Percentiles rank a stretch among this genome's conserved stretches.
phyloP scores from a whole-genome alignment of 768 basidiomycete species.

The Boletus rubroflammeus region DNA sequence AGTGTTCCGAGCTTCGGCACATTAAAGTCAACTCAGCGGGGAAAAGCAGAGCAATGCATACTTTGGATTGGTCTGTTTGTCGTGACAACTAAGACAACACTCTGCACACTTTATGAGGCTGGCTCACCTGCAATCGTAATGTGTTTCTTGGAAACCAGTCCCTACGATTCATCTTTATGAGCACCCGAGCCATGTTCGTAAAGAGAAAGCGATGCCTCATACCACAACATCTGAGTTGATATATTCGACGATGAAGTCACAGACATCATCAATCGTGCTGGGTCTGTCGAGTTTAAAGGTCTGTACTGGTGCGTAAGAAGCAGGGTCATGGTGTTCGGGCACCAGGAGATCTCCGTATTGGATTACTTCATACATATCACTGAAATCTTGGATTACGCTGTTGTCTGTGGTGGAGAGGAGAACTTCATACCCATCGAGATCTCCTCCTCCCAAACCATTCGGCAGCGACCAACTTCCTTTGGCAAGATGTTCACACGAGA shows the following conservation, averaged over 20 bases:
- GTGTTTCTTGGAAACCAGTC: conserved; percentile 64
- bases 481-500: not conserved
- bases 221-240: conserved; percentile 82
- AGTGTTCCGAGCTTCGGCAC: conserved; percentile 51
- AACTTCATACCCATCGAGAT: conserved; percentile 64
- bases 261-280: conserved; percentile 65
- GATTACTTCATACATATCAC: conserved; percentile 66
- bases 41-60: conserved; percentile 22
- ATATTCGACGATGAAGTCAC: conserved; percentile 79
- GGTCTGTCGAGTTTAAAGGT: conserved; percentile 41
- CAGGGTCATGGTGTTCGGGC: conserved; percentile 45
- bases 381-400: conserved; percentile 22
- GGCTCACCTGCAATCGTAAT: conserved; percentile 65
- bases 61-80: conserved; percentile 65
- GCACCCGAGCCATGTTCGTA: not conserved
- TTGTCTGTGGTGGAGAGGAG: not conserved
- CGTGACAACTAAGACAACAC: not conserved
- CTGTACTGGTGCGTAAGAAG: conserved; percentile 42
- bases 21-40: conserved; percentile 1
- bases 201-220: conserved; percentile 13
- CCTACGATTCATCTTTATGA: conserved; percentile 39
- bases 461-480: conserved; percentile 61
- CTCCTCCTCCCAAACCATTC: conserved; percentile 70
- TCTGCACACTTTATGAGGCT: not conserved
- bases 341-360: conserved; percentile 54